A percentile compares a stretch with the other conserved stretches of the same genome.
Evolutionary conservation across 139 green algal genomes (phyloP).

Genomic region (Zygnema circumcarinatum): DNA sequence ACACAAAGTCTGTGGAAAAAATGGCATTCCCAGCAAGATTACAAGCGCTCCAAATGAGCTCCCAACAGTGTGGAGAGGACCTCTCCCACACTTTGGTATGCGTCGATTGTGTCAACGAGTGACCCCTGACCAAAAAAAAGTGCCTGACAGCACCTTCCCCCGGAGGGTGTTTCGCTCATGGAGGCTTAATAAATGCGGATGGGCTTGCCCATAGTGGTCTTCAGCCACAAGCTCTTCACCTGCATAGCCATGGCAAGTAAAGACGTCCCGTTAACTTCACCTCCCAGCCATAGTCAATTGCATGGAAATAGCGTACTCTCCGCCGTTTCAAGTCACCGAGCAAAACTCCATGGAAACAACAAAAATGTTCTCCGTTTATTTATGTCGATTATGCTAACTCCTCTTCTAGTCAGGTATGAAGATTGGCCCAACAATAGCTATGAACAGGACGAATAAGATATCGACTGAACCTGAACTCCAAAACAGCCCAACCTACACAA

Average conservation of each 20-base stretch:
- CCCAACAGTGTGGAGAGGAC: background rate
- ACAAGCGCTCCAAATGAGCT: conserved; percentile 36
- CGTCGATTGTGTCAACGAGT: background rate
- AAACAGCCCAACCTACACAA: no score
- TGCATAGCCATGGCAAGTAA: conserved; percentile 26
- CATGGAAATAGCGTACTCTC: background rate
- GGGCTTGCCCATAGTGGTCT: conserved; percentile 96
- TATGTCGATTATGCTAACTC: no score
- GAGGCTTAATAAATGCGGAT: conserved; percentile 90
- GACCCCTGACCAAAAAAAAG: background rate
- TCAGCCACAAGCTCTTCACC: conserved; percentile 91
- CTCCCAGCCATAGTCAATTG: no score
- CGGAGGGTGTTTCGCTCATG: conserved; percentile 12
- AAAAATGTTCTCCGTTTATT: no score
- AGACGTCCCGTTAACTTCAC: no score
- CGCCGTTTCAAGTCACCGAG: no score
- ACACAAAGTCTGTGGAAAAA: no score
- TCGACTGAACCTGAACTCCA: no score
- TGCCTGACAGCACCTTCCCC: background rate
- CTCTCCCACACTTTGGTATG: background rate
- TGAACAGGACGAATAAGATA: no score
- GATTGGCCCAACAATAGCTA: no score
- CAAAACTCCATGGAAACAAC: no score
- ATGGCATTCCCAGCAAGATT: conserved; percentile 1
- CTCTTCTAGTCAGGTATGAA: no score